Conservation (phyloP, 2,329 filamentous ascomycete species). For the Penicillium sp. region DNA sequence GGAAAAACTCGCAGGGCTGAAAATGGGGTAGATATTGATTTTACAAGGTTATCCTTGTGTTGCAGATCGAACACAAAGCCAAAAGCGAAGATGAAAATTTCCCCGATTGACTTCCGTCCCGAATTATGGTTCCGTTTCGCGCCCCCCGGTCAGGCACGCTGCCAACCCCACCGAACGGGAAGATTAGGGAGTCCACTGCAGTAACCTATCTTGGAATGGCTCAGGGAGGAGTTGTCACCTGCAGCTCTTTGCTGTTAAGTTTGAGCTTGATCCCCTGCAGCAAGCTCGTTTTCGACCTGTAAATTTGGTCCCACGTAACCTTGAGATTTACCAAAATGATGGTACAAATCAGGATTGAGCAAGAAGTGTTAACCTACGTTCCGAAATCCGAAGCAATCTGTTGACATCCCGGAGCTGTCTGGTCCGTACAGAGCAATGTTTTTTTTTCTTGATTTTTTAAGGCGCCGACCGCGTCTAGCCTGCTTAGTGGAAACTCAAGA, state of each 20-base stretch:
- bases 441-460: not conserved
- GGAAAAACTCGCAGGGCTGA: not conserved
- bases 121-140: constrained; percentile 8
- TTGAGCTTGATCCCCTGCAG: not conserved
- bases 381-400: not conserved
- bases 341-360: not conserved
- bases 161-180: constrained; percentile 15
- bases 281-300: not conserved
- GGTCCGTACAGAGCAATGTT: constrained; percentile 7
- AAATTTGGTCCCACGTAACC: not conserved
- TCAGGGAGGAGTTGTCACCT: not conserved
- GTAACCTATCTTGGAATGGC: not conserved
- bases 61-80: not conserved
- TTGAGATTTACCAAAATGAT: not conserved
- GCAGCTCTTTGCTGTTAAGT: not conserved
- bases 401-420: constrained; percentile 9
- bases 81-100: constrained; percentile 10
- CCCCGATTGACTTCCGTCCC: constrained; percentile 8
- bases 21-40: not conserved
- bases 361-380: not conserved
- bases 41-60: not conserved
- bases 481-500: not conserved
- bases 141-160: constrained; percentile 8
- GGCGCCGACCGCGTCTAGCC: not conserved
- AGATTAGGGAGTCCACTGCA: constrained; percentile 8